Percentiles rank a stretch among this genome's conserved stretches.
Evolutionary conservation across 495 filamentous ascomycete genomes (phyloP).

Genomic region (Aspergillus affinis): DNA sequence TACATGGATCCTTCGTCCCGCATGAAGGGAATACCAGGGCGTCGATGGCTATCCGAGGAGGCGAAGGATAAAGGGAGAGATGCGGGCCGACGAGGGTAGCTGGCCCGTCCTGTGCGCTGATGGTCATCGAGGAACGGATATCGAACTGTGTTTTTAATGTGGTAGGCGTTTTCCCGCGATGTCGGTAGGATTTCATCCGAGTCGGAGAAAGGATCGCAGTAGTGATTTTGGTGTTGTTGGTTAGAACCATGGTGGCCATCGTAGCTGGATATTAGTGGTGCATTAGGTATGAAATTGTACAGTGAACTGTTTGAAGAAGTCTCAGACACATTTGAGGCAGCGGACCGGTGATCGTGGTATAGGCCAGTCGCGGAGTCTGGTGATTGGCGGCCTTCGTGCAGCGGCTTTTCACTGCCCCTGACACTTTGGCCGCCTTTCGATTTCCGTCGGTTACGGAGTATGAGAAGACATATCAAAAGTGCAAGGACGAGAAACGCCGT

Average conservation of each 20-base stretch:
- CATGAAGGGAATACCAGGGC: neutral
- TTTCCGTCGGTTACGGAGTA: conserved; percentile 23
- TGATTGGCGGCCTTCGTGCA: conserved; percentile 13
- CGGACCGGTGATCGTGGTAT: conserved; percentile 13
- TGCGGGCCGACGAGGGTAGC: conserved; percentile 1
- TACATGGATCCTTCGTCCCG: conserved; percentile 22
- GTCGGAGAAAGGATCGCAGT: conserved; percentile 21
- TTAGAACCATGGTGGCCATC: neutral
- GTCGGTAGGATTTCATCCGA: conserved; percentile 4
- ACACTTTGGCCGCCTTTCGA: neutral
- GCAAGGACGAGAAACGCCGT: conserved; percentile 24
- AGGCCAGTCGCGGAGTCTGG: conserved; percentile 12
- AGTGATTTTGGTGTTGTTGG: neutral
- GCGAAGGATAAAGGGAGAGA: neutral
- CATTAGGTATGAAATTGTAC: conserved; percentile 6
- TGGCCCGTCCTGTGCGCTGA: neutral
- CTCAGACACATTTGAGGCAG: conserved; percentile 10
- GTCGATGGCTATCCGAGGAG: neutral
- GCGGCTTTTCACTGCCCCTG: conserved; percentile 20
- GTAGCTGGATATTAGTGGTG: neutral
- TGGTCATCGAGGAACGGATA: conserved; percentile 6
- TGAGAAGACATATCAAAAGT: conserved; percentile 20
- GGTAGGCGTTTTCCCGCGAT: neutral
- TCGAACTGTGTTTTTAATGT: conserved; percentile 1
- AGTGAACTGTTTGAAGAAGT: conserved; percentile 12